phyloP scores from a whole-genome alignment of 805 yeast species.

The Ogataea haglerorum region DNA sequence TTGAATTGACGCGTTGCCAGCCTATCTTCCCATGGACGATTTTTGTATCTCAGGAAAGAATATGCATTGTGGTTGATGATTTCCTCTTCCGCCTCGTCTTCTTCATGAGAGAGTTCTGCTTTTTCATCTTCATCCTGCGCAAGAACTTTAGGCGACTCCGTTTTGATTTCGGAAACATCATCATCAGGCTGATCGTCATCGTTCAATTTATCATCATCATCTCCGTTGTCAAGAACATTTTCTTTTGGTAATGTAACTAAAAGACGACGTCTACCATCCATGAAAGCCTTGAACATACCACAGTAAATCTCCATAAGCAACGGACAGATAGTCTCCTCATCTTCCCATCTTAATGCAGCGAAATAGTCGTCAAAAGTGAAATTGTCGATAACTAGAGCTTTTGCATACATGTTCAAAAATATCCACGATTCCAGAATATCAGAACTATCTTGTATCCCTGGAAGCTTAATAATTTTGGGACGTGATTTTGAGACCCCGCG shows the following conservation, averaged over 20 bases:
- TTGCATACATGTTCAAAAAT: conserved; percentile 67
- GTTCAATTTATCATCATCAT: conserved; percentile 23
- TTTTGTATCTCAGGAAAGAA: conserved; percentile 51
- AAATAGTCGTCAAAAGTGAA: conserved; percentile 79
- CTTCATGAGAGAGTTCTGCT: conserved; percentile 6
- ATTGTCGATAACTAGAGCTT: conserved; percentile 61
- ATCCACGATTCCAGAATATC: conserved; percentile 70
- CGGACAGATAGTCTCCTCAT: conserved; percentile 43
- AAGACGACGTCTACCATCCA: conserved; percentile 37
- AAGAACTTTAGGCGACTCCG: conserved; percentile 24
- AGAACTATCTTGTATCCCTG: conserved; percentile 25
- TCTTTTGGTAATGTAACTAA: conserved; percentile 29
- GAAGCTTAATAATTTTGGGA: conserved; percentile 28
- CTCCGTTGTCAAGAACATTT: conserved; percentile 21
- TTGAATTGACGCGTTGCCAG: conserved; percentile 69
- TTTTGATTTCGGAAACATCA: conserved; percentile 20
- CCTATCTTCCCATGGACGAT: conserved; percentile 73
- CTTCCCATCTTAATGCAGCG: conserved; percentile 51
- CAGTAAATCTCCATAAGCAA: conserved; percentile 68
- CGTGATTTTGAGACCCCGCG: conserved; percentile 18
- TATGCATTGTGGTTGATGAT: conserved; percentile 43
- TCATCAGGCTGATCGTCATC: conserved; percentile 20
- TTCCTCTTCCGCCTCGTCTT: conserved; percentile 28
- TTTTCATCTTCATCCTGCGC: conserved; percentile 21
- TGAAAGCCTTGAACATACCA: conserved; percentile 53